Evolutionary conservation across 345 rosid genomes (phyloP).

Genomic region (Dovyalis caffra): DNA sequence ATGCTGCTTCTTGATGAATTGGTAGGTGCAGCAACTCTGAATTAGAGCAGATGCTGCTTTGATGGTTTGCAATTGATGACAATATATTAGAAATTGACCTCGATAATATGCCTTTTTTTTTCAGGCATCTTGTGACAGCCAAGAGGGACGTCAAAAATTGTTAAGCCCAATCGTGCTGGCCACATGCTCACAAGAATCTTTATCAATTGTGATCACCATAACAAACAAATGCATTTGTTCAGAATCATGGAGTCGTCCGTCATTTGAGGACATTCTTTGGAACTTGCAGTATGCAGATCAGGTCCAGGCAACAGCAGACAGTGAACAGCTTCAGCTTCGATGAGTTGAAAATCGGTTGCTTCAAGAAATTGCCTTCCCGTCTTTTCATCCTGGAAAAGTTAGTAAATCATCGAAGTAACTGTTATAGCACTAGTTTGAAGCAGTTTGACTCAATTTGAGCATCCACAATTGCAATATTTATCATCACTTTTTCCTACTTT

Average conservation of each 20-base stretch:
- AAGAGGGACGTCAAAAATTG: constrained; percentile 25
- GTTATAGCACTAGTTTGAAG: not conserved
- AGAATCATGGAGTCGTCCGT: constrained; percentile 46
- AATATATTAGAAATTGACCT: not conserved
- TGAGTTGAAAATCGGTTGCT: not conserved
- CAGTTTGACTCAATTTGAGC: not conserved
- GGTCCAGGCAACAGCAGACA: constrained; percentile 41
- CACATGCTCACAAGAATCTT: constrained; percentile 41
- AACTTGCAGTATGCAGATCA: constrained; percentile 56
- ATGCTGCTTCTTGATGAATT: constrained; percentile 28
- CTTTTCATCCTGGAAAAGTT: not conserved
- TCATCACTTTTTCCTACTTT: not conserved
- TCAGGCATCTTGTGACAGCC: constrained; percentile 43
- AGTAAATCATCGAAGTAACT: not conserved
- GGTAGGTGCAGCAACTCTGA: constrained; percentile 23
- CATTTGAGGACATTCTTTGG: constrained; percentile 56
- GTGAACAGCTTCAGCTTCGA: constrained; percentile 13
- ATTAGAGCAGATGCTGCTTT: not conserved
- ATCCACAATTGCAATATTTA: too few relatives aligned
- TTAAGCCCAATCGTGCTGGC: constrained; percentile 40
- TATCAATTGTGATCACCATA: constrained; percentile 40
- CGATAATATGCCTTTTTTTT: not conserved
- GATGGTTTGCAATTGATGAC: not conserved
- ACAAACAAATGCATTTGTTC: constrained; percentile 42
- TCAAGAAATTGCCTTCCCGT: not conserved